A percentile compares a stretch with the other conserved stretches of the same genome.
phyloP scores from a whole-genome alignment of 1,284 basidiomycete species.

The Papiliotrema terrestris region DNA sequence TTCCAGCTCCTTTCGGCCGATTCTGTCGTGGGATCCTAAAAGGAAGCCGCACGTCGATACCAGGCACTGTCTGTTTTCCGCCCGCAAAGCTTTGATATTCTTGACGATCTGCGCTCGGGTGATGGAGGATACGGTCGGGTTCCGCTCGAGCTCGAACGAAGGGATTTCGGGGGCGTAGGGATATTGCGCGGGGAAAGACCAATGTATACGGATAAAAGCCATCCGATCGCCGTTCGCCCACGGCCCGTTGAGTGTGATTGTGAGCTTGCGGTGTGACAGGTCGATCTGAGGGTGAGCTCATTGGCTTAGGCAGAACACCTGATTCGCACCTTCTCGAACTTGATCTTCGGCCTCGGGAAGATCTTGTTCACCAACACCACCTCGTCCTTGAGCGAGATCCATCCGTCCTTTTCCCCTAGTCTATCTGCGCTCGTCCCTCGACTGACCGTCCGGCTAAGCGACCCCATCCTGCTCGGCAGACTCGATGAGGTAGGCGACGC shows the following conservation, averaged over 20 bases:
- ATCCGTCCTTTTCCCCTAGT: constrained; percentile 16
- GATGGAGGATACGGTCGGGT: constrained; percentile 70
- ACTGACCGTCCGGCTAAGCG: constrained; percentile 17
- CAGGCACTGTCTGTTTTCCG: constrained; percentile 69
- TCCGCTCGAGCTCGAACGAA: constrained; percentile 75
- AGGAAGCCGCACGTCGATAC: constrained; percentile 77
- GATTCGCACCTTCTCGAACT: constrained; percentile 73
- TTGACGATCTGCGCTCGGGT: constrained; percentile 71
- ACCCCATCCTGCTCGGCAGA: constrained; percentile 20
- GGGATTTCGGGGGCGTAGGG: constrained; percentile 68
- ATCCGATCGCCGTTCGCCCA: constrained; percentile 70
- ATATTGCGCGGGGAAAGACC: constrained; percentile 81
- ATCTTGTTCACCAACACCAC: constrained; percentile 72
- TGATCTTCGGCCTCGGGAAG: constrained; percentile 66
- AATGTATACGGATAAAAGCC: constrained; percentile 71
- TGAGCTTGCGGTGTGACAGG: constrained; percentile 72
- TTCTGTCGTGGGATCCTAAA: constrained; percentile 55
- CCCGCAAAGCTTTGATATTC: constrained; percentile 66
- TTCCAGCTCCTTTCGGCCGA: constrained; percentile 31
- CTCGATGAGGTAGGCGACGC: constrained; percentile 24
- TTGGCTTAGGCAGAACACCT: neutral
- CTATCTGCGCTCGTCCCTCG: constrained; percentile 20
- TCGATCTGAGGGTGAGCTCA: constrained; percentile 59
- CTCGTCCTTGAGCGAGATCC: constrained; percentile 73
- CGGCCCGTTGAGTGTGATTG: constrained; percentile 80